phyloP scores from a whole-genome alignment of 2,329 filamentous ascomycete genomes.

The Claviceps pusilla region DNA sequence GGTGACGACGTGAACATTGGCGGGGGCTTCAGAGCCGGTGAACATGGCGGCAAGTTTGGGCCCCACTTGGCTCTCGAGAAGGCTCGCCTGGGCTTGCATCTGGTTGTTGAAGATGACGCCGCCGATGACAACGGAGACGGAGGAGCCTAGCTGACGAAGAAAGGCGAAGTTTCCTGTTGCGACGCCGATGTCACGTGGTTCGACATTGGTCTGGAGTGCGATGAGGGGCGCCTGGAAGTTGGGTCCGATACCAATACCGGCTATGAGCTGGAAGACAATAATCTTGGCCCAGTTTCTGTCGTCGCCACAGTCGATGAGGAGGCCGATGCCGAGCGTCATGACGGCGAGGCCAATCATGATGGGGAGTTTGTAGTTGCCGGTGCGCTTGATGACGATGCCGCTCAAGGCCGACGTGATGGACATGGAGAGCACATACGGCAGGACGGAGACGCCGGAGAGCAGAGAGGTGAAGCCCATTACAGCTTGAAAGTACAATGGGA shows the following conservation, averaged over 20 bases:
- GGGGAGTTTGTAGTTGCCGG: constrained; percentile 47
- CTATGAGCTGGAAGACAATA: constrained; percentile 46
- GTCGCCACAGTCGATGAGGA: constrained; percentile 46
- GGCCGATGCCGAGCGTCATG: constrained; percentile 49
- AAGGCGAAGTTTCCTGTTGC: constrained; percentile 54
- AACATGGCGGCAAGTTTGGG: constrained; percentile 34
- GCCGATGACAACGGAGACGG: constrained; percentile 55
- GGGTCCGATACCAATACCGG: constrained; percentile 49
- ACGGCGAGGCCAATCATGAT: constrained; percentile 45
- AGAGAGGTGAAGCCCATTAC: constrained; percentile 54
- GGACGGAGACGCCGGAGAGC: constrained; percentile 57
- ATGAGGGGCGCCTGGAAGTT: constrained; percentile 57
- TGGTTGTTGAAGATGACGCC: constrained; percentile 68
- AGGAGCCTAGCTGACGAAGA: constrained; percentile 52
- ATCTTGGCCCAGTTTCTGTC: constrained; percentile 39
- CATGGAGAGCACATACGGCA: constrained; percentile 54
- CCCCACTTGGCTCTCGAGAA: constrained; percentile 35
- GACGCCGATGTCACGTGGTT: constrained; percentile 49
- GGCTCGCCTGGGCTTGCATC: constrained; percentile 42
- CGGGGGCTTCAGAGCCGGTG: constrained; percentile 43
- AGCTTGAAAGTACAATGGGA: constrained; percentile 75
- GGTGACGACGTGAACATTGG: constrained; percentile 44
- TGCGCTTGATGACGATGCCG: constrained; percentile 45
- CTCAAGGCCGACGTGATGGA: constrained; percentile 46
- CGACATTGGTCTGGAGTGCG: constrained; percentile 48